These are phyloP conservation scores for Withania somnifera DNA, from an alignment of 305 asterid genomes.

Conservation along the genomic window DNA sequence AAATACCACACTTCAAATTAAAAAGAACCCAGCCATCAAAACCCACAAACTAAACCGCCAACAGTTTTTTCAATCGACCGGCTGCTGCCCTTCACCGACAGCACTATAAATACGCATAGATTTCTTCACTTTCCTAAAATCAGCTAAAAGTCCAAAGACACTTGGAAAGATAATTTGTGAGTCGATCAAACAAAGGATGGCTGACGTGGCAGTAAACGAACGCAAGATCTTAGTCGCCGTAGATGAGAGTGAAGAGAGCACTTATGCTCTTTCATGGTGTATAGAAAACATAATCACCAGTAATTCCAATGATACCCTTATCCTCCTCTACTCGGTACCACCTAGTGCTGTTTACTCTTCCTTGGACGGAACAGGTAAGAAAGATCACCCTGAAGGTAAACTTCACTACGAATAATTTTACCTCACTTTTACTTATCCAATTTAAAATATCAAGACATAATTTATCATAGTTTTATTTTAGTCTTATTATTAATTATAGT, in stretches of 20 bases:
- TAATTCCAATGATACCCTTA: constrained; percentile 34
- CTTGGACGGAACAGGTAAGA: constrained; percentile 47
- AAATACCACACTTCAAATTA: not conserved
- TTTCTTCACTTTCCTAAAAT: not conserved
- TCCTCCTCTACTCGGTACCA: constrained; percentile 39
- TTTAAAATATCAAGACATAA: too few relatives aligned
- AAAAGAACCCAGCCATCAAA: not conserved
- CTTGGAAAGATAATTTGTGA: too few relatives aligned
- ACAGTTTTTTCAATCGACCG: constrained; percentile 6
- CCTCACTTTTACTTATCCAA: too few relatives aligned
- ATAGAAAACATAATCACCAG: constrained; percentile 23
- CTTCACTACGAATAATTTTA: not conserved
- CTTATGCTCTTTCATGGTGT: constrained; percentile 59
- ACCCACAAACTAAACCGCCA: constrained; percentile 21
- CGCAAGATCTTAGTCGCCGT: constrained; percentile 52
- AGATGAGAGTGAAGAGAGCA: constrained; percentile 63
- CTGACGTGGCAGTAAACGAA: constrained; percentile 15
- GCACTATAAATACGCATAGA: not conserved
- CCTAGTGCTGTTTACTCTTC: constrained; percentile 34
- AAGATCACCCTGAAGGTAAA: not conserved
- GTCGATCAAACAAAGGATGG: not conserved
- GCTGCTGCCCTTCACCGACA: not conserved
- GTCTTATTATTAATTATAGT: too few relatives aligned
- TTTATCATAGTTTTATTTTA: too few relatives aligned
- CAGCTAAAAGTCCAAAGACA: not conserved